Evolutionary conservation across 495 filamentous ascomycete species (phyloP), one percentile per base, ranked within the genome.

Genomic region (Parathielavia hyrcaniae): DNA sequence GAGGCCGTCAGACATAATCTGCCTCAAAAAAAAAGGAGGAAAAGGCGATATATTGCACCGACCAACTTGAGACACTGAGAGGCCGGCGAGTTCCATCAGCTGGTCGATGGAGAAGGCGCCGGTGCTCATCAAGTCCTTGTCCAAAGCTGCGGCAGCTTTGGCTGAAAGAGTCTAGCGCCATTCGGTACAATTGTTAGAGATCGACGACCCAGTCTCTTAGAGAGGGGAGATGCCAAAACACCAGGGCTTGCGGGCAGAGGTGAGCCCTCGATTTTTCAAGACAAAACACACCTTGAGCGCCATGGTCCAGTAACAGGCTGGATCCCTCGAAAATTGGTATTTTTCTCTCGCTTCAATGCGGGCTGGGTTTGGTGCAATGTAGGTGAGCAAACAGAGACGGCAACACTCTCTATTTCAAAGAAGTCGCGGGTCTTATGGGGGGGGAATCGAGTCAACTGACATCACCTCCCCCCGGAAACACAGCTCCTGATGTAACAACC

Each of bases 61-160:
- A 92, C 91, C 86, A 47, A 87, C 91, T 80, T 98, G 91, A 6
- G 92, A 90, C 4, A 98, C 93, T 2, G 91, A 90, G 1, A 97
- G 77, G 0, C 93, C 93, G 34, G 93, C 93, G 3, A 98, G 76
- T 68, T 98, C 93, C 93, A 98, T 98, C 52, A 98, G 76, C 69
- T 98, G 93, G 71, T 97, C 93, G 41, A 98, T 79, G 4, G 90
- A 95, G 76, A 91, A 98, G 20, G 87, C 93, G 4, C 95, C 91
- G 19, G 83, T 78, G 69, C 83, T 87, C 93, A 97, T 97, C 43
- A 98, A 84, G 64, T 98, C 93, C 69, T 87, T 83, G 70, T 98
- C 93, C 5, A 98, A 82, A 36, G 87, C 86, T 0, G 87, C 86
- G 4, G 93, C 92, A 64, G 89, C 88, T 71, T 91, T 90, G 34